Percentiles rank a stretch among this genome's conserved stretches.
Conservation (phyloP, 805 yeast species). For the Kockiozyma suomiensis region DNA sequence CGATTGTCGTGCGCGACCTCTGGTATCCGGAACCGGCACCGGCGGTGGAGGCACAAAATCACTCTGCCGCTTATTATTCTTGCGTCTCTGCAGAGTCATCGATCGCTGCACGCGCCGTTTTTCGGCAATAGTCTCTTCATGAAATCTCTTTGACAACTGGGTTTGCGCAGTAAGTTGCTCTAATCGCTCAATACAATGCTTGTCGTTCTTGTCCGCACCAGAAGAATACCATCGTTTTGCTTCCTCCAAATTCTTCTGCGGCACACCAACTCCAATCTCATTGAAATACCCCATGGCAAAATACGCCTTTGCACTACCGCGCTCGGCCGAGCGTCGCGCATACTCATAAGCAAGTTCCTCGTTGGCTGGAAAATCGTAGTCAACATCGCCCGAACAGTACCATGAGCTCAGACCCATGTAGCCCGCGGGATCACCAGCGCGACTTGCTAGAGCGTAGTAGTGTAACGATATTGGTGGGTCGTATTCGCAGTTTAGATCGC, state of each 20-base stretch:
- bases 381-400: constrained; percentile 72
- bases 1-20: neutral
- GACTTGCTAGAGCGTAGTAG: constrained; percentile 34
- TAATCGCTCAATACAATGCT: constrained; percentile 13
- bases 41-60: neutral
- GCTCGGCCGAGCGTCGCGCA: constrained; percentile 62
- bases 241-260: neutral
- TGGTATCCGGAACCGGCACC: neutral
- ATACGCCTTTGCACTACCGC: constrained; percentile 61
- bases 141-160: constrained; percentile 5
- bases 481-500: constrained; percentile 21
- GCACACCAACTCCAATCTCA: constrained; percentile 53
- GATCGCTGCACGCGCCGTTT: constrained; percentile 6
- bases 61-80: neutral
- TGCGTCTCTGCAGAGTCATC: constrained; percentile 1
- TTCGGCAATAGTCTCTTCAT: neutral
- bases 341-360: constrained; percentile 68
- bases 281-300: constrained; percentile 69
- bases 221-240: constrained; percentile 5
- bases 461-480: constrained; percentile 34
- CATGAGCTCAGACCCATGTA: constrained; percentile 50
- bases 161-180: neutral
- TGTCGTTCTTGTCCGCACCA: constrained; percentile 4
- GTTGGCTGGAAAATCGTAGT: constrained; percentile 54
- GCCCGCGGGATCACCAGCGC: constrained; percentile 44